Percentiles rank a stretch among this genome's conserved stretches.
Evolutionary conservation across 257 asterid species (phyloP).

Genomic region (Paulownia fortunei): DNA sequence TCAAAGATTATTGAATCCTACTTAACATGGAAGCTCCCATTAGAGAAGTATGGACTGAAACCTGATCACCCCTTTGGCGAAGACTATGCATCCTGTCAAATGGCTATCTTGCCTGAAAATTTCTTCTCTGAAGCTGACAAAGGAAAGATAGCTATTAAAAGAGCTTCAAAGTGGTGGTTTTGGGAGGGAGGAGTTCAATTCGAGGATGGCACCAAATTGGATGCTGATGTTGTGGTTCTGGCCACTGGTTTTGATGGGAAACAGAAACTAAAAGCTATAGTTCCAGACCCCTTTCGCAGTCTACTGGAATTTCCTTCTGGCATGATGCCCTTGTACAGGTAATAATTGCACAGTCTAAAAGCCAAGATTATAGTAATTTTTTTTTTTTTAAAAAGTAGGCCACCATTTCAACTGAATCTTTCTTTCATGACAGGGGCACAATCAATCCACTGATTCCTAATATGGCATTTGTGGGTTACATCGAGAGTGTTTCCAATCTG

Average conservation of each 20-base stretch:
- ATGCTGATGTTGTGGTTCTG: conserved; percentile 83
- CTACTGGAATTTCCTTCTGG: conserved; percentile 71
- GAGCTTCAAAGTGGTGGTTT: conserved; percentile 72
- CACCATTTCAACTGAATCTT: not conserved
- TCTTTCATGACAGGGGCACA: conserved; percentile 66
- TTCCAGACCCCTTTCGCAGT: conserved; percentile 81
- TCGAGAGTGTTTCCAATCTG: conserved; percentile 90
- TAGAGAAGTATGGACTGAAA: conserved; percentile 76
- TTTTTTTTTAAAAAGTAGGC: too few relatives aligned
- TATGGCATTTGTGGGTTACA: conserved; percentile 83
- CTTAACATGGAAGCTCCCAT: conserved; percentile 82
- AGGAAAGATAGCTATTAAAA: conserved; percentile 69
- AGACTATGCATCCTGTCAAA: conserved; percentile 92
- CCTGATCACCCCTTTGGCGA: conserved; percentile 94
- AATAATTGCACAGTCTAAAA: not conserved
- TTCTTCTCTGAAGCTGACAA: conserved; percentile 82
- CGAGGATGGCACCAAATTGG: conserved; percentile 67
- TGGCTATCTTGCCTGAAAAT: conserved; percentile 90
- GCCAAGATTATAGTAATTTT: not conserved
- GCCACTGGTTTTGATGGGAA: conserved; percentile 92
- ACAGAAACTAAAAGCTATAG: conserved; percentile 55
- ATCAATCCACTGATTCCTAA: conserved; percentile 86
- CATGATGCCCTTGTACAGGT: conserved; percentile 94
- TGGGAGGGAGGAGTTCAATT: conserved; percentile 78
- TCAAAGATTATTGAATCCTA: conserved; percentile 80